Evolutionary conservation across 176 grass and related monocot species (phyloP).

Genomic region (Hordeum marinum): DNA sequence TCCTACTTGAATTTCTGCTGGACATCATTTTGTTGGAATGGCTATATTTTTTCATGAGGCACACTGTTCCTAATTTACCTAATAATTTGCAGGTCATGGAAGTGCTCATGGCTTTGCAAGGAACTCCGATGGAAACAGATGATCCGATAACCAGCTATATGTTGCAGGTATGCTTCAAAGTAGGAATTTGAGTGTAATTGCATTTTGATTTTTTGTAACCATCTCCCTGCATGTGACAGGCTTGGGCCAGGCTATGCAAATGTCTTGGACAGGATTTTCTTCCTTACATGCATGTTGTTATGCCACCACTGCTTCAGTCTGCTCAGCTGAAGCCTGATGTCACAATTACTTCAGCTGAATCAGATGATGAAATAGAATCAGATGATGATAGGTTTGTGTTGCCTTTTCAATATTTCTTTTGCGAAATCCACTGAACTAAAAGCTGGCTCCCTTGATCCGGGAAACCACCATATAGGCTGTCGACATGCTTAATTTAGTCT

Average conservation of each 20-base stretch:
- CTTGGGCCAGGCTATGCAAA: slow-evolving; percentile 98
- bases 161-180: slow-evolving; percentile 66
- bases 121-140: slow-evolving; percentile 91
- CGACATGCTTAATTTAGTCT: background rate
- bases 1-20: background rate
- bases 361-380: slow-evolving; percentile 93
- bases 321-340: slow-evolving; percentile 99
- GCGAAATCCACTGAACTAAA: background rate
- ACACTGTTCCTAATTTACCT: slow-evolving; percentile 14
- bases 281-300: slow-evolving; percentile 96
- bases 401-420: background rate
- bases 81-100: slow-evolving; percentile 77
- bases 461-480: background rate
- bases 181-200: background rate
- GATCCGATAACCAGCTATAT: slow-evolving; percentile 99
- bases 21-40: background rate
- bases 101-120: slow-evolving; percentile 96
- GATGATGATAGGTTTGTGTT: slow-evolving; percentile 84
- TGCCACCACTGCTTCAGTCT: slow-evolving; percentile 97
- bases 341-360: slow-evolving; percentile 91
- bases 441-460: background rate
- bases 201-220: slow-evolving; percentile 11
- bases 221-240: slow-evolving; percentile 41
- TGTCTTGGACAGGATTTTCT: slow-evolving; percentile 99
- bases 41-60: background rate